phyloP scores from a whole-genome alignment of 1,284 basidiomycete species.

The Chondrostereum purpureum region DNA sequence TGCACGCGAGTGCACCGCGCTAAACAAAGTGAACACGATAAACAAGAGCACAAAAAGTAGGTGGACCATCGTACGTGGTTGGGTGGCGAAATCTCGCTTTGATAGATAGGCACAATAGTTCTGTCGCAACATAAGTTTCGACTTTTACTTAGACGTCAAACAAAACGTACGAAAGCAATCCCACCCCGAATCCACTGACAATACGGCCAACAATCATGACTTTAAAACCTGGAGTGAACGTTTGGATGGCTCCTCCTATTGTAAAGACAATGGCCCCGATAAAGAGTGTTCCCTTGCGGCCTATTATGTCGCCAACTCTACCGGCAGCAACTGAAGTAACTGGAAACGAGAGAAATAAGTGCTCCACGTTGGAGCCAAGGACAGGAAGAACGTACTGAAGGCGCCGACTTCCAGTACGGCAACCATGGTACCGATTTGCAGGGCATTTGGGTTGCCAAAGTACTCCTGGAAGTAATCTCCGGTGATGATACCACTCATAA shows the following conservation, averaged over 20 bases:
- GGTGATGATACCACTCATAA: constrained; percentile 92
- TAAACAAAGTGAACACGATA: constrained; percentile 2
- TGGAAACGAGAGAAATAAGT: constrained; percentile 23
- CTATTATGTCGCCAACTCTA: constrained; percentile 80
- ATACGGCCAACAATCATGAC: constrained; percentile 87
- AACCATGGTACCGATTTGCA: constrained; percentile 82
- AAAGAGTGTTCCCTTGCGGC: constrained; percentile 84
- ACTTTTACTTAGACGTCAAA: neutral
- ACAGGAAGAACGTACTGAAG: constrained; percentile 51
- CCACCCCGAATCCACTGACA: constrained; percentile 90
- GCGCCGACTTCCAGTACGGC: constrained; percentile 91
- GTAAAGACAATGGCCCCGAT: constrained; percentile 85
- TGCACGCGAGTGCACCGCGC: constrained; percentile 89
- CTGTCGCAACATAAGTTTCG: constrained; percentile 30
- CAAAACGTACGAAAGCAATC: constrained; percentile 73
- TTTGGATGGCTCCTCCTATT: constrained; percentile 85
- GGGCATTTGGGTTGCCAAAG: constrained; percentile 72
- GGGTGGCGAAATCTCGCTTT: constrained; percentile 94
- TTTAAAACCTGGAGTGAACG: constrained; percentile 78
- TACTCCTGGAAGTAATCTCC: constrained; percentile 84
- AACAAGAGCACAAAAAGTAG: neutral
- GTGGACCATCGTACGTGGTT: constrained; percentile 76
- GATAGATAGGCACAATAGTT: constrained; percentile 97
- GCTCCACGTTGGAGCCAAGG: constrained; percentile 4
- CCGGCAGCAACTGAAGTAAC: constrained; percentile 90